These are phyloP conservation scores for Cercospora sojina DNA, from an alignment of 2,329 filamentous ascomycete species.

Conservation along the genomic window DNA sequence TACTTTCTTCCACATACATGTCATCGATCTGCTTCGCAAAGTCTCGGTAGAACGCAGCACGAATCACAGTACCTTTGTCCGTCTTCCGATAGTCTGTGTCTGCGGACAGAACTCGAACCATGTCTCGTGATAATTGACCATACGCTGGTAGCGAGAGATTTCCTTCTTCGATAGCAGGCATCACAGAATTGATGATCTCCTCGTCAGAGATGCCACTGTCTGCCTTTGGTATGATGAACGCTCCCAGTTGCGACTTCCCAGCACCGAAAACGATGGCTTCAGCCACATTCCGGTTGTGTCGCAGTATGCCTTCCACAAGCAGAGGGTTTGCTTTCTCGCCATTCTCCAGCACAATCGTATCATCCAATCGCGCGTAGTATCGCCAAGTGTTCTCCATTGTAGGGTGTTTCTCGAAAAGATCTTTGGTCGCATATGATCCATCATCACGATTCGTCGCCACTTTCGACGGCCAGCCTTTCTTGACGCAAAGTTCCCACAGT, in stretches of 20 bases:
- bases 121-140: slow-evolving; percentile 53
- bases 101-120: slow-evolving; percentile 51
- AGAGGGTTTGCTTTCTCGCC: slow-evolving; percentile 53
- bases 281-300: slow-evolving; percentile 53
- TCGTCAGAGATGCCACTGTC: slow-evolving; percentile 47
- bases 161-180: slow-evolving; percentile 52
- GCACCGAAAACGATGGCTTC: slow-evolving; percentile 61
- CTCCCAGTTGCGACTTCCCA: slow-evolving; percentile 53
- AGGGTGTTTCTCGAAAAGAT: slow-evolving; percentile 29
- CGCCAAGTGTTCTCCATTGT: slow-evolving; percentile 51
- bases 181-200: slow-evolving; percentile 51
- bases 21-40: slow-evolving; percentile 52
- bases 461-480: slow-evolving; percentile 34
- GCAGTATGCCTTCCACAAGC: slow-evolving; percentile 54
- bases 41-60: slow-evolving; percentile 51
- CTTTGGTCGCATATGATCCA: slow-evolving; percentile 39
- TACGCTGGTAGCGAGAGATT: slow-evolving; percentile 55
- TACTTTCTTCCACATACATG: slow-evolving; percentile 40
- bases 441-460: slow-evolving; percentile 47
- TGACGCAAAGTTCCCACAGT: slow-evolving; percentile 44
- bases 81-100: slow-evolving; percentile 52
- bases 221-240: slow-evolving; percentile 53
- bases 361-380: slow-evolving; percentile 49
- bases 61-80: slow-evolving; percentile 59
- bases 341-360: slow-evolving; percentile 50